Evolutionary conservation across 768 basidiomycete genomes (phyloP).

Genomic region (Lentinula sp.): DNA sequence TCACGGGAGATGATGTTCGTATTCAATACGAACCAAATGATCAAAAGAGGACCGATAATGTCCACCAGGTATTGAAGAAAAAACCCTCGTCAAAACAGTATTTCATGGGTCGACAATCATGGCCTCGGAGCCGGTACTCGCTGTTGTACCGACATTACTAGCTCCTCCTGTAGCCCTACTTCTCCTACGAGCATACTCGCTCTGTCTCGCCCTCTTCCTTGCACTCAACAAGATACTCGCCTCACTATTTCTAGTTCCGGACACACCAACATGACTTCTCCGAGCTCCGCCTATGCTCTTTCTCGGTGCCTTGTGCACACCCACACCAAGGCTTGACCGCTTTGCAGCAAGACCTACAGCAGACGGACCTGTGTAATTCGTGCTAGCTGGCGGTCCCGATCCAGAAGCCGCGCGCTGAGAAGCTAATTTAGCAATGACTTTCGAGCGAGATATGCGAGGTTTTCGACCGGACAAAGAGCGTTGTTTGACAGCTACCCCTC

Average conservation of each 20-base stretch:
- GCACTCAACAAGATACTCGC: constrained; percentile 45
- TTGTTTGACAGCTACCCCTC: constrained; percentile 8
- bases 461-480: constrained; percentile 43
- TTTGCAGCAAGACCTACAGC: constrained; percentile 15
- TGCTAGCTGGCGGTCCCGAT: constrained; percentile 4
- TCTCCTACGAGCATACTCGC: constrained; percentile 60
- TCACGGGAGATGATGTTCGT: too few species aligned
- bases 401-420: constrained; percentile 56
- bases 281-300: constrained; percentile 26
- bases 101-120: constrained; percentile 12
- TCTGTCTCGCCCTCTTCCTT: constrained; percentile 71
- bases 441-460: constrained; percentile 77
- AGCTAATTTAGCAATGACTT: constrained; percentile 70
- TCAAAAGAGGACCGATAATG: too few species aligned
- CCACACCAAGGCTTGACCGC: constrained; percentile 51
- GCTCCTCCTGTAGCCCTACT: constrained; percentile 21
- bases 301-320: constrained; percentile 23
- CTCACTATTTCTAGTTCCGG: constrained; percentile 14
- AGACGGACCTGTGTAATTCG: constrained; percentile 6
- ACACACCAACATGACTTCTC: constrained; percentile 22
- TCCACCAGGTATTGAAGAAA: background rate
- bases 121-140: background rate
- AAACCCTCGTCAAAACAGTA: background rate
- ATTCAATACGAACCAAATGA: too few species aligned
- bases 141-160: constrained; percentile 16